These are phyloP conservation scores for Paramecium sexaurelia DNA, from an alignment of 73 alveolate species.

Conservation along the genomic window DNA sequence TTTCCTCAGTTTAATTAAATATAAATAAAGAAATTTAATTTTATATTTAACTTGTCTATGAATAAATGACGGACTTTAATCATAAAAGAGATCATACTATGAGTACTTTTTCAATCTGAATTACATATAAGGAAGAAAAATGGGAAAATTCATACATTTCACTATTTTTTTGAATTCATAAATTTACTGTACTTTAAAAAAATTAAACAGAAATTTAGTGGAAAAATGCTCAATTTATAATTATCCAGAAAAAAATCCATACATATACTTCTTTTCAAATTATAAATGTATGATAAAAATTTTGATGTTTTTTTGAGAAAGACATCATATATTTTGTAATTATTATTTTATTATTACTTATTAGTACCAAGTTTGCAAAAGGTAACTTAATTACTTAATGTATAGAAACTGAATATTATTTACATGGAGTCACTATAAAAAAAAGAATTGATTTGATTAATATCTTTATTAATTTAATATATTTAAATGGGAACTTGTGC, in stretches of 20 bases:
- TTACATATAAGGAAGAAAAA: no score
- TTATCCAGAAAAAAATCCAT: no score
- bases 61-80: no score
- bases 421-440: not conserved
- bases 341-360: not conserved
- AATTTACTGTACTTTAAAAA: not conserved
- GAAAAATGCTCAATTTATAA: no score
- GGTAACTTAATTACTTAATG: no score
- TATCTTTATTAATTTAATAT: not conserved
- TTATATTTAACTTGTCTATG: no score
- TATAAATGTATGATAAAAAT: not conserved
- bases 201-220: not conserved
- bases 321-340: not conserved
- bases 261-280: not conserved
- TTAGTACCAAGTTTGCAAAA: not conserved
- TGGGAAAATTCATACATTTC: no score
- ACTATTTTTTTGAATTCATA: not conserved
- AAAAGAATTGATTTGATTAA: not conserved
- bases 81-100: no score
- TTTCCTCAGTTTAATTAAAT: no score
- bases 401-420: not conserved
- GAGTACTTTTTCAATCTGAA: no score
- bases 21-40: no score
- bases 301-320: not conserved
- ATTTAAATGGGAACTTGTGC: constrained; percentile 12